Conservation (phyloP, 2,329 filamentous ascomycete species). For the Cladobotryum mycophilum region DNA sequence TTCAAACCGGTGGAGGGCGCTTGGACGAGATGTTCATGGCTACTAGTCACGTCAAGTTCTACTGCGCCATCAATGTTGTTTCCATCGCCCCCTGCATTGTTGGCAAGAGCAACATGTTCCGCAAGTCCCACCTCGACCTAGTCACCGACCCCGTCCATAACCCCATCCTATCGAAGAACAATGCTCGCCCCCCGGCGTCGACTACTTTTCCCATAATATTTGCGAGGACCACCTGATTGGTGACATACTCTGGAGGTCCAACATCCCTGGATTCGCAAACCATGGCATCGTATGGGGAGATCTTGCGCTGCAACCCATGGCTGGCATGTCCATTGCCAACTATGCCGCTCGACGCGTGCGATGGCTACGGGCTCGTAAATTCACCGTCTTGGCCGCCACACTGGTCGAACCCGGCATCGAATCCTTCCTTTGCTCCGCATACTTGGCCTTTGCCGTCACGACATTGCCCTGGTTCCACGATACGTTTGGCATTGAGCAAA, state of each 20-base stretch:
- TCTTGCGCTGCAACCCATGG: slow-evolving; percentile 83
- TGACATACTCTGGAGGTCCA: slow-evolving; percentile 77
- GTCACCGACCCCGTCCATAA: slow-evolving; percentile 51
- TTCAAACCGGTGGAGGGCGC: slow-evolving; percentile 61
- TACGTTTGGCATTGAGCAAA: slow-evolving; percentile 48
- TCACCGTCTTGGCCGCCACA: slow-evolving; percentile 82
- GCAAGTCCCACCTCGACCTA: slow-evolving; percentile 78
- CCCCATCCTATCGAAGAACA: slow-evolving; percentile 34
- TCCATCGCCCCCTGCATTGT: slow-evolving; percentile 87
- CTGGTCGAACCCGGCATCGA: slow-evolving; percentile 91
- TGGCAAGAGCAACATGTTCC: slow-evolving; percentile 98
- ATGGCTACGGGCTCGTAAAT: slow-evolving; percentile 92
- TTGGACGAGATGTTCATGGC: slow-evolving; percentile 94
- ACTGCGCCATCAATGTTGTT: slow-evolving; percentile 92
- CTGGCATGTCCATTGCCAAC: slow-evolving; percentile 66
- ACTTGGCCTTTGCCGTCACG: slow-evolving; percentile 73
- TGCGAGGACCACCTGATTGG: slow-evolving; percentile 97
- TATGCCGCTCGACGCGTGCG: slow-evolving; percentile 78
- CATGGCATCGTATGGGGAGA: slow-evolving; percentile 83
- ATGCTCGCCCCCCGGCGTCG: slow-evolving; percentile 60
- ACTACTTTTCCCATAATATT: slow-evolving; percentile 92
- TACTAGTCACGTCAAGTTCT: slow-evolving; percentile 93
- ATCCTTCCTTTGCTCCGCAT: slow-evolving; percentile 73
- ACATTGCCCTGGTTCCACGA: slow-evolving; percentile 59
- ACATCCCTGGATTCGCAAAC: slow-evolving; percentile 60